Percentiles rank a stretch among this genome's conserved stretches.
phyloP scores from a whole-genome alignment of 495 filamentous ascomycete species.

The Penicillium coprophilum region DNA sequence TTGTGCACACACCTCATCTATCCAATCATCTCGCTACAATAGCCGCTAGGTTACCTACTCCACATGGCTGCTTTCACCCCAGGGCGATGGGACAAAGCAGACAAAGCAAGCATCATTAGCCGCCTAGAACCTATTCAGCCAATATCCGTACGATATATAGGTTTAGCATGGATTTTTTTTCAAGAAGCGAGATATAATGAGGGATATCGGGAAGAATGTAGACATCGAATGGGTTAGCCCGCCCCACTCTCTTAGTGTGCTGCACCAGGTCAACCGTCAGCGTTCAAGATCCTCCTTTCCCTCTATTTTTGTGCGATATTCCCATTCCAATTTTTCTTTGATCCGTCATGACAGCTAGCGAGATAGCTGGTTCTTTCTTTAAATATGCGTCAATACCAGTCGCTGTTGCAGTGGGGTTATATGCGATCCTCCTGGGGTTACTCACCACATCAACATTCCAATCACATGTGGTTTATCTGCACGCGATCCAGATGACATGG shows the following conservation, averaged over 20 bases:
- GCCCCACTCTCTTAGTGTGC: conserved; percentile 3
- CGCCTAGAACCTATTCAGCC: background rate
- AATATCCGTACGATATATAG: no score
- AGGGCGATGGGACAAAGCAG: background rate
- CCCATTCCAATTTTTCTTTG: background rate
- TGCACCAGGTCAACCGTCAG: conserved; percentile 1
- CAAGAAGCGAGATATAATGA: background rate
- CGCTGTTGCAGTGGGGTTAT: conserved; percentile 30
- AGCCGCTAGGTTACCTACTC: background rate
- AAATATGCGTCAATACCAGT: conserved; percentile 36
- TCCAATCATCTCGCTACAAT: background rate
- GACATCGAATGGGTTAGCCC: background rate
- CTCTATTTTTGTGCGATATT: background rate
- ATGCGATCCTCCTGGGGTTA: conserved; percentile 40
- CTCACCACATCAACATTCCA: conserved; percentile 48
- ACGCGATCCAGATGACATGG: conserved; percentile 49
- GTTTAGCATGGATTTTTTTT: no score
- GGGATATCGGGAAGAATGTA: background rate
- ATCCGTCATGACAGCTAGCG: conserved; percentile 1
- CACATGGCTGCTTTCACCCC: background rate
- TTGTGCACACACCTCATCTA: background rate
- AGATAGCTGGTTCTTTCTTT: conserved; percentile 18
- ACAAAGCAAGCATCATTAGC: background rate
- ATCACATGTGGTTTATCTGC: conserved; percentile 49
- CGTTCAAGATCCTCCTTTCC: background rate